phyloP scores from a whole-genome alignment of 805 yeast genomes.

The Diddensiella transvaalensis region DNA sequence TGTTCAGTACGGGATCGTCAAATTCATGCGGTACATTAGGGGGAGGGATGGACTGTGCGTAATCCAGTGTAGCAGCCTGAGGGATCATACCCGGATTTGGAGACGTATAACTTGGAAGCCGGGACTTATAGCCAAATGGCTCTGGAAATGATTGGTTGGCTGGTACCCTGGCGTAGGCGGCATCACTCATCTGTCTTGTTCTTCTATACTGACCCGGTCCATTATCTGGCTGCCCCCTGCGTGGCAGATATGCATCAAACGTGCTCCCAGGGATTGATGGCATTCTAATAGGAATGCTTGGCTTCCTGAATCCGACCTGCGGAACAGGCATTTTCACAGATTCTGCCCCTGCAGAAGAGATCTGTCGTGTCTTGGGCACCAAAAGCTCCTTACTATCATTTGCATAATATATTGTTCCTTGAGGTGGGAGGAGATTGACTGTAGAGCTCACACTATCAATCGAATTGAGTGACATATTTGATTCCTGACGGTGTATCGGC shows the following conservation, averaged over 20 bases:
- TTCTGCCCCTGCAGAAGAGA: background rate
- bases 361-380: background rate
- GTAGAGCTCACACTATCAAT: constrained; percentile 1
- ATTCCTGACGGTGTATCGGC: background rate
- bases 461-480: background rate
- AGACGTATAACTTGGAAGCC: too few species aligned
- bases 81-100: too few species aligned
- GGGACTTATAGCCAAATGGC: too few species aligned
- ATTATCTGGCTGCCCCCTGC: too few species aligned
- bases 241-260: background rate
- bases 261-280: background rate
- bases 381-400: background rate
- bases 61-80: too few species aligned
- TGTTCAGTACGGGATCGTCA: background rate
- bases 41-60: too few species aligned
- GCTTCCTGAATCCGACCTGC: background rate
- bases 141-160: background rate
- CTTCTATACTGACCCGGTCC: background rate
- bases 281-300: background rate
- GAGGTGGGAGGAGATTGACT: background rate
- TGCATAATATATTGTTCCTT: background rate
- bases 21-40: too few species aligned
- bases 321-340: background rate
- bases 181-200: background rate
- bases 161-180: background rate